Conservation (phyloP, 2,329 filamentous ascomycete species). For the Remersonia thermophila region DNA sequence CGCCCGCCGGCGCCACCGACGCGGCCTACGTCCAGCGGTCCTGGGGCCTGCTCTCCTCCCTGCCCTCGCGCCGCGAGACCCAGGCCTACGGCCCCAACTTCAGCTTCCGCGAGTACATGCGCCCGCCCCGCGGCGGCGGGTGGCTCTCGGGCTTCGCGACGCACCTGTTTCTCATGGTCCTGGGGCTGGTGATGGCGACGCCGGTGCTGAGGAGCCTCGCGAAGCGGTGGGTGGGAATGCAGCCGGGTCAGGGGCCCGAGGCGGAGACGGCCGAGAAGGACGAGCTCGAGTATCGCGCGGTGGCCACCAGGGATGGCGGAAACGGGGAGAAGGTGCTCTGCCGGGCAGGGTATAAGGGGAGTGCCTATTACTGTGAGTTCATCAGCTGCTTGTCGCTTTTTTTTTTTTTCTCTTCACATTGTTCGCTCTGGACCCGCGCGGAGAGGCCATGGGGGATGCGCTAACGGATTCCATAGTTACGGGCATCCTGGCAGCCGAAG, state of each 20-base stretch:
- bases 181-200: slow-evolving; percentile 31
- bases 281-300: slow-evolving; percentile 48
- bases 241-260: slow-evolving; percentile 43
- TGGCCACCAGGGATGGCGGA: slow-evolving; percentile 46
- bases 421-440: no score
- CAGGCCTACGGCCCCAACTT: slow-evolving; percentile 51
- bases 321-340: slow-evolving; percentile 39
- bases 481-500: slow-evolving; percentile 50
- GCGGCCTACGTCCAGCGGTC: slow-evolving; percentile 44
- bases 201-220: slow-evolving; percentile 34
- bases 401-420: no score
- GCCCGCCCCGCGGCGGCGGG: slow-evolving; percentile 27
- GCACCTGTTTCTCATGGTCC: slow-evolving; percentile 36
- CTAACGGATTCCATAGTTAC: slow-evolving; percentile 41
- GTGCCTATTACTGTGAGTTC: slow-evolving; percentile 54
- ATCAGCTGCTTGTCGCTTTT: no score
- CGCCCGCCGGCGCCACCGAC: slow-evolving; percentile 37
- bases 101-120: slow-evolving; percentile 42
- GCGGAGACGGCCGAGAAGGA: slow-evolving; percentile 44
- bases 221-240: slow-evolving; percentile 29
- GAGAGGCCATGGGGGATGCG: no score
- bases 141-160: slow-evolving; percentile 24
- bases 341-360: slow-evolving; percentile 44
- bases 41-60: slow-evolving; percentile 46
- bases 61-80: slow-evolving; percentile 26